Evolutionary conservation across 306 rosid genomes (phyloP), one percentile per base, ranked within the genome.

Genomic region (Cicer cuneatum): DNA sequence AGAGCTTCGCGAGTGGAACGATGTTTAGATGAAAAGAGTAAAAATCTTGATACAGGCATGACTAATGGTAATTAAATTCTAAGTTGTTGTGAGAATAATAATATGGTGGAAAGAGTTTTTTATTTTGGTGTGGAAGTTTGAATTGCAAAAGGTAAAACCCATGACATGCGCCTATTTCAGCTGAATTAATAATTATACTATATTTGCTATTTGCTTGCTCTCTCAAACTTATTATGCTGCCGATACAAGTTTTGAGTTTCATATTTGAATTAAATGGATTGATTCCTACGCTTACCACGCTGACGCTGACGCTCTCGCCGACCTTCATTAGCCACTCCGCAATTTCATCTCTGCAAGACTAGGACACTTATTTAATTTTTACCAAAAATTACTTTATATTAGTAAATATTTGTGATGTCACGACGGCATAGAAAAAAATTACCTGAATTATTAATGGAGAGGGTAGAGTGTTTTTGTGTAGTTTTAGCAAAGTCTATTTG

Each of bases 31-130:
- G 85, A 82, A 45, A 42, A 82, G 74, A 70, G 78, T 63, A 81
- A 37, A 71, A 87, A 86, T 48, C 92, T 89, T 51, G 77, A 81
- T 76, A 81, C 12, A 75, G 82, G 78, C 96, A 93, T 90, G 66
- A 35, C 79, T 72, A 29, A 4, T 9, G 37, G 15, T 10, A 69
- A 51, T 47, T 8, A 56, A 8, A 40, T 21, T 12, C 37, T 21
- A 29, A 19, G 6, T 10, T 35, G 57, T 45, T 24, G 33, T 24
- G 39, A 7, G 42, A 16, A 33, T 8, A 37, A 35, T 13, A 35
- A 59, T 24, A 35, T 13, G 37, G 33, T 13, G 7, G 69, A 43
- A 54, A 69, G 70, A 66, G 71, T 21, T 78, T 64, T 9, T 6
- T 14, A 42, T 78, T 64, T 9, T 6, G 18, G 48, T 52, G 48